A percentile compares a stretch with the other conserved stretches of the same genome.
Conservation (phyloP, 345 rosid genomes). For the Salix koriyanagi region DNA sequence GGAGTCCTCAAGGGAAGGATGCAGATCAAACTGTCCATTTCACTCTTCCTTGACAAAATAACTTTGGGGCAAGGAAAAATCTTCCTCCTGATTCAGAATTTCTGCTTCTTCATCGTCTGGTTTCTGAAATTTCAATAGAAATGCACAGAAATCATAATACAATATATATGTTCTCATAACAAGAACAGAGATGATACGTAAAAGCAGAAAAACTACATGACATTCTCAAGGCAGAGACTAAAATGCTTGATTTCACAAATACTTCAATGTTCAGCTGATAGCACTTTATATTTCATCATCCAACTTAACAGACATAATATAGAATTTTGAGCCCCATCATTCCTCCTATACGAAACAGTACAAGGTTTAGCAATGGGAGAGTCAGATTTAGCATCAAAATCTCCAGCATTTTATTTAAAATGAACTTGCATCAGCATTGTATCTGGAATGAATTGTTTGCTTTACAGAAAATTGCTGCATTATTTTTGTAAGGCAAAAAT, state of each 20-base stretch:
- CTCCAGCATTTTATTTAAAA: not conserved
- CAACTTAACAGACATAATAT: not conserved
- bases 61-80: constrained; percentile 77
- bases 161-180: not conserved
- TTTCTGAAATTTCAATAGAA: constrained; percentile 44
- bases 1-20: not conserved
- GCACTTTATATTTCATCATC: not conserved
- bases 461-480: not conserved
- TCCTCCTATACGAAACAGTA: not conserved
- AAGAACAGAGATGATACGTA: not conserved
- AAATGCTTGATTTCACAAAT: not conserved
- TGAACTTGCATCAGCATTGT: not conserved
- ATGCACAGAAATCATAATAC: not conserved
- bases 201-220: not conserved
- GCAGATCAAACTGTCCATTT: constrained; percentile 5
- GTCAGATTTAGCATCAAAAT: not conserved
- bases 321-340: not conserved
- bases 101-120: constrained; percentile 85
- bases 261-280: not conserved
- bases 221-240: not conserved
- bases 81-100: constrained; percentile 81
- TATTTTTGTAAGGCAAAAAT: not conserved
- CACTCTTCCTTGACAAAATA: constrained; percentile 79
- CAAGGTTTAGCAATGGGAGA: not conserved
- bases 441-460: not conserved